Base-by-base conservation (phyloP, 2,329 filamentous ascomycete species). In the Proliferodiscus dingleyae region DNA sequence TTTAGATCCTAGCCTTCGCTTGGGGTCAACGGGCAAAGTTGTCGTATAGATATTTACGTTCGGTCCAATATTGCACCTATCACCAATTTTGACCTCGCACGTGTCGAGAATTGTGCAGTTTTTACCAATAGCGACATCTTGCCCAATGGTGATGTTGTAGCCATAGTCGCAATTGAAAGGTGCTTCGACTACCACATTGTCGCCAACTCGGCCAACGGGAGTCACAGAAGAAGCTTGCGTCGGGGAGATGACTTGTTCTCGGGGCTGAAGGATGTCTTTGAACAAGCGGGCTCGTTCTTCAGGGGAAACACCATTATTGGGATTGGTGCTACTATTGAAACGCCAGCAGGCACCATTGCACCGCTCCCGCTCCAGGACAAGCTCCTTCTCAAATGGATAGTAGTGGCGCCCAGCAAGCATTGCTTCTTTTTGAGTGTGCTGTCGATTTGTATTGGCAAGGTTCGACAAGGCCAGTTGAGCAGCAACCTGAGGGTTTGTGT, bases 111-210 rank as follows among this genome's bases (percentile, higher is more conserved):
- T 84, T 21, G 82, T 83, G 66, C 90, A 96, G 59, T 88, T 86
- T 45, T 87, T 78, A 15, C 85, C 87, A 55, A 98, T 86, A 45
- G 83, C 78, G 2, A 94, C 88, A 53, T 93, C 83, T 56, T 90
- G 84, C 10, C 87, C 90, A 55, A 98, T 86, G 38, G 78, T 78
- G 58, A 97, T 85, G 64, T 98, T 97, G 69, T 95, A 97, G 1
- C 93, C 93, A 61, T 96, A 96, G 60, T 96, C 89, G 64, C 91
- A 96, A 37, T 77, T 83, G 65, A 98, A 97, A 0, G 91, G 91
- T 2, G 87, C 81, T 60, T 95, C 89, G 21, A 98, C 85, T 33
- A 83, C 74, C 4, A 87, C 84, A 45, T 84, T 80, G 13, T 82
- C 77, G n/a, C 88, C 88, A 4, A 93, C 77, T 19, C 73, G 77